Evolutionary conservation across 202 grass and related monocot genomes (phyloP).

Genomic region (Sporobolus alterniflorus): DNA sequence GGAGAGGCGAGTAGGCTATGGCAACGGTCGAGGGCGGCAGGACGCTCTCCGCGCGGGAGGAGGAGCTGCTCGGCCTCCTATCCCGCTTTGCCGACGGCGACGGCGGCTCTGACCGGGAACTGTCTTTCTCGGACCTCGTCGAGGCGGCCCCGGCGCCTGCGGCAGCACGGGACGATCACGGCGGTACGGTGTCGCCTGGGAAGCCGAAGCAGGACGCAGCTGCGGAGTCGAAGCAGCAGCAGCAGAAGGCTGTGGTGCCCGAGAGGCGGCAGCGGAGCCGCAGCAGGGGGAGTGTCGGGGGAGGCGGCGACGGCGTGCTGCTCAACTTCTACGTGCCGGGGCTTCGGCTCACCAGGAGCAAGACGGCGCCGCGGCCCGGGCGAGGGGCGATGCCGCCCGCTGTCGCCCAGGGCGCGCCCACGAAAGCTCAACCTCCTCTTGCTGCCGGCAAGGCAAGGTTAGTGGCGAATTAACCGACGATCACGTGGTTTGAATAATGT

Average conservation of each 20-base stretch:
- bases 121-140: slow-evolving; percentile 63
- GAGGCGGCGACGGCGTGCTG: slow-evolving; percentile 60
- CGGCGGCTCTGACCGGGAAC: slow-evolving; percentile 41
- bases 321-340: slow-evolving; percentile 81
- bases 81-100: slow-evolving; percentile 25
- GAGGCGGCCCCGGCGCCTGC: neutral
- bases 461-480: no score
- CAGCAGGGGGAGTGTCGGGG: slow-evolving; percentile 31
- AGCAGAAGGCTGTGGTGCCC: neutral
- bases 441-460: no score
- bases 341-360: slow-evolving; percentile 47
- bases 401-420: neutral
- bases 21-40: slow-evolving; percentile 20
- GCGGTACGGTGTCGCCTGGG: neutral
- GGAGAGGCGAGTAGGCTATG: neutral
- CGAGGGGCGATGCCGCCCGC: neutral
- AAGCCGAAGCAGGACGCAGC: neutral
- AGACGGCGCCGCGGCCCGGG: slow-evolving; percentile 45
- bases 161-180: neutral
- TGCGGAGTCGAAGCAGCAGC: neutral
- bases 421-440: no score
- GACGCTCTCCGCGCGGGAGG: slow-evolving; percentile 42
- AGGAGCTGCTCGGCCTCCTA: slow-evolving; percentile 65
- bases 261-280: slow-evolving; percentile 35
- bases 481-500: no score